These are phyloP conservation scores for Millerozyma miso DNA, from an alignment of 805 yeast genomes.

Conservation along the genomic window DNA sequence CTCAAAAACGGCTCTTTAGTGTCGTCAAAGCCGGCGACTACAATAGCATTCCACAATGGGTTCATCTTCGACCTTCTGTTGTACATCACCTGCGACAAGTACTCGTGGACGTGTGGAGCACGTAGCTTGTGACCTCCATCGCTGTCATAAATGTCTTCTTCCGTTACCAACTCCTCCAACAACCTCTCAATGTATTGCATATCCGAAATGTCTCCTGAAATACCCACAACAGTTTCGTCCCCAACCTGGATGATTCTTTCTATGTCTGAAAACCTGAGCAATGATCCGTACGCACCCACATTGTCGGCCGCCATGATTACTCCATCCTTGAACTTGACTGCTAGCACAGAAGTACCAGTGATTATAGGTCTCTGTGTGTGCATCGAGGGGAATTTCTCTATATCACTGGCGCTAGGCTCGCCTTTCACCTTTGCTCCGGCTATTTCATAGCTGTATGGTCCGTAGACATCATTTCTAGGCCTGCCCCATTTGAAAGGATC, in stretches of 20 bases:
- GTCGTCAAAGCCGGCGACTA: slow-evolving; percentile 85
- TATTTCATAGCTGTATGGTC: slow-evolving; percentile 70
- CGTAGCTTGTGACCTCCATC: slow-evolving; percentile 55
- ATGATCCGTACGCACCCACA: slow-evolving; percentile 87
- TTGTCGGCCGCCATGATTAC: slow-evolving; percentile 94
- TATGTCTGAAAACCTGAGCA: slow-evolving; percentile 78
- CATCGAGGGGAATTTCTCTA: slow-evolving; percentile 56
- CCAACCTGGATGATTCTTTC: slow-evolving; percentile 88
- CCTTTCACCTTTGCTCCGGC: slow-evolving; percentile 50
- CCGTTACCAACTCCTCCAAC: slow-evolving; percentile 68
- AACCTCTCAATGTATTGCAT: slow-evolving; percentile 76
- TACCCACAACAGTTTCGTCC: slow-evolving; percentile 79
- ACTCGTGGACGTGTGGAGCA: slow-evolving; percentile 88
- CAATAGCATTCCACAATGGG: slow-evolving; percentile 91
- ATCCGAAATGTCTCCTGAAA: slow-evolving; percentile 93
- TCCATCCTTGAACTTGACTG: slow-evolving; percentile 86
- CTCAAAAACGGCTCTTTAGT: slow-evolving; percentile 64
- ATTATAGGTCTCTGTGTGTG: slow-evolving; percentile 93
- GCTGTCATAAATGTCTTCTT: slow-evolving; percentile 76
- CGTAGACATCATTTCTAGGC: slow-evolving; percentile 79
- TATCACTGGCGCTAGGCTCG: slow-evolving; percentile 7
- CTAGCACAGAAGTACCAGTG: slow-evolving; percentile 94
- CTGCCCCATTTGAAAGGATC: slow-evolving; percentile 95
- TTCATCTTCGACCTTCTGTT: slow-evolving; percentile 87
- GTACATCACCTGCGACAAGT: slow-evolving; percentile 79